phyloP scores from a whole-genome alignment of 2,329 filamentous ascomycete species.

The Arthrobotrys sphaeroides region DNA sequence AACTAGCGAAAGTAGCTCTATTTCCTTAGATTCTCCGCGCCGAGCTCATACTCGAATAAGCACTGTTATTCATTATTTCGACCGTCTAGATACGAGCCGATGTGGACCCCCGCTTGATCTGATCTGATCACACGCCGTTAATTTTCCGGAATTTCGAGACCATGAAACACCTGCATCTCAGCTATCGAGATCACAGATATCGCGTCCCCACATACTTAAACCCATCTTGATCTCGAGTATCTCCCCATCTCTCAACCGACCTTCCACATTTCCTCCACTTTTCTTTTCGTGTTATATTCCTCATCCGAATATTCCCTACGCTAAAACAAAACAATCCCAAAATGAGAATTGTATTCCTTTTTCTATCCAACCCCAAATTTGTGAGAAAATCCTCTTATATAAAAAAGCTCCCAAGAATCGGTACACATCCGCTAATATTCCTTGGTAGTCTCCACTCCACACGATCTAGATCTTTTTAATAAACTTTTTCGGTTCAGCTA shows the following conservation, averaged over 20 bases:
- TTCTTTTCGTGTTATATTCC: background rate
- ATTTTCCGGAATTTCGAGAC: background rate
- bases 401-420: background rate
- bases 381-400: no score
- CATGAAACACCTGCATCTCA: background rate
- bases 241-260: background rate
- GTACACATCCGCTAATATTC: constrained; percentile 8
- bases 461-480: background rate
- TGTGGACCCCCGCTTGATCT: no score
- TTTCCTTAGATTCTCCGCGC: no score
- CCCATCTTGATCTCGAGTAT: background rate
- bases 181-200: background rate
- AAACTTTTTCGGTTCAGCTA: background rate
- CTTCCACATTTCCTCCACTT: background rate
- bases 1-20: no score
- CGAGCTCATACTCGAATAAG: no score
- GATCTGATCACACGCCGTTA: background rate
- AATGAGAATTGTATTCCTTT: no score
- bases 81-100: no score
- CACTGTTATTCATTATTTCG: no score
- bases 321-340: background rate
- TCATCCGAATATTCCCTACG: background rate
- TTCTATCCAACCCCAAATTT: no score
- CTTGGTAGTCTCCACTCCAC: background rate
- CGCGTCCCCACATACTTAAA: background rate